Percentiles rank a stretch among this genome's conserved stretches.
Conservation (phyloP, 192 early-diverging fungal species). For the Cetraspora pellucida region DNA sequence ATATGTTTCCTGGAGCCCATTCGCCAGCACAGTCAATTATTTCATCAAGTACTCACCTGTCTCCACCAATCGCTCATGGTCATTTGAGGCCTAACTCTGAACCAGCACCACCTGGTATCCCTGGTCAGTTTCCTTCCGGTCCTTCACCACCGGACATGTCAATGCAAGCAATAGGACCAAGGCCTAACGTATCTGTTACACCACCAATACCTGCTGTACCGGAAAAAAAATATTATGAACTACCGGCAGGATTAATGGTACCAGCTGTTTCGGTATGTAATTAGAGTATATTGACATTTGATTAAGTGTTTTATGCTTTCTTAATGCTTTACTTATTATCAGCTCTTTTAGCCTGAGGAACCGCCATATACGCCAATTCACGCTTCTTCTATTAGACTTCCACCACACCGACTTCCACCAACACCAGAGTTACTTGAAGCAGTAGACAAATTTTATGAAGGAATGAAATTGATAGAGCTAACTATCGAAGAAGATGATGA, state of each 20-base stretch:
- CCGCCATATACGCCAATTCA: conserved; percentile 28
- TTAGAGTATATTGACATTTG: conserved; percentile 4
- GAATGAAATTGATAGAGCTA: conserved; percentile 16
- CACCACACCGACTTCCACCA: conserved; percentile 30
- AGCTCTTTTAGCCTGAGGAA: conserved; percentile 34
- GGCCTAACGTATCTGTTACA: background rate
- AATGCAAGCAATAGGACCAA: conserved; percentile 27
- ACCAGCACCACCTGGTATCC: conserved; percentile 26
- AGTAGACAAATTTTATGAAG: conserved; percentile 35
- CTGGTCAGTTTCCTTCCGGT: conserved; percentile 6
- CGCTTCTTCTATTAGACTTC: conserved; percentile 28
- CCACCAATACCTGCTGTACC: conserved; percentile 25
- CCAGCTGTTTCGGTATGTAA: conserved; percentile 26
- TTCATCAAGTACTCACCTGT: conserved; percentile 2
- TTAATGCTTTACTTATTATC: conserved; percentile 35
- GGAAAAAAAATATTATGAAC: conserved; percentile 35
- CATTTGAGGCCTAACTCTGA: conserved; percentile 25
- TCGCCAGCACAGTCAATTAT: conserved; percentile 3
- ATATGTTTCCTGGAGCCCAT: conserved; percentile 1
- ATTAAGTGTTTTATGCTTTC: conserved; percentile 17
- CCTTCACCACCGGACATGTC: conserved; percentile 17
- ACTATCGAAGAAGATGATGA: conserved; percentile 14
- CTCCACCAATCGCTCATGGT: conserved; percentile 7
- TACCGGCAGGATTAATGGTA: conserved; percentile 33
- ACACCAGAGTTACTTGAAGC: conserved; percentile 30